A percentile compares a stretch with the other conserved stretches of the same genome.
Evolutionary conservation across 768 basidiomycete species (phyloP).

Genomic region (Xerocomus spinulosus): DNA sequence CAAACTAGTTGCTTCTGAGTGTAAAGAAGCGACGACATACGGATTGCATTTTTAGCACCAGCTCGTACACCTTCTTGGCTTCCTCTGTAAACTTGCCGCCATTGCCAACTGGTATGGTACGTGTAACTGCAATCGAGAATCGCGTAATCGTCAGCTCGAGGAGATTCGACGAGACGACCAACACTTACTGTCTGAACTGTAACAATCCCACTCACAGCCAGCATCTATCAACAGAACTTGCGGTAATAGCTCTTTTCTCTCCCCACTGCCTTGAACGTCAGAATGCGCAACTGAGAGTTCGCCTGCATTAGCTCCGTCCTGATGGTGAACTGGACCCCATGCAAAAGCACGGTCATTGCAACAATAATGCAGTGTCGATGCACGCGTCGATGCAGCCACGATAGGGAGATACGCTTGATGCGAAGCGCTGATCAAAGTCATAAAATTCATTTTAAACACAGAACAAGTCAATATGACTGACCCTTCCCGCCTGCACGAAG

Average conservation of each 20-base stretch:
- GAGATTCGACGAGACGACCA: too few species aligned
- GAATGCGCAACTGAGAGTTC: slow-evolving; percentile 39
- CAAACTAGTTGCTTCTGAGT: neutral
- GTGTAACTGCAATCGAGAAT: slow-evolving; percentile 44
- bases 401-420: slow-evolving; percentile 93
- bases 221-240: slow-evolving; percentile 91
- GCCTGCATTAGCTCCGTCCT: slow-evolving; percentile 52
- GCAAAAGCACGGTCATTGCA: slow-evolving; percentile 87
- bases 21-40: slow-evolving; percentile 33
- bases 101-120: slow-evolving; percentile 91
- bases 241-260: slow-evolving; percentile 42
- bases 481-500: slow-evolving; percentile 86
- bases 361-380: slow-evolving; percentile 91
- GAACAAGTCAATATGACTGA: slow-evolving; percentile 33
- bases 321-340: slow-evolving; percentile 66
- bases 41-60: slow-evolving; percentile 89
- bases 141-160: neutral
- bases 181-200: slow-evolving; percentile 60
- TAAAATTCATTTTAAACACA: neutral
- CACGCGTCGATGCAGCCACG: slow-evolving; percentile 80
- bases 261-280: neutral
- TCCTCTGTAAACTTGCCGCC: slow-evolving; percentile 83
- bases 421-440: slow-evolving; percentile 47
- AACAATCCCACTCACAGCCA: slow-evolving; percentile 82
- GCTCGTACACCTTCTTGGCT: slow-evolving; percentile 75